These are phyloP conservation scores for Dactylellina leptospora DNA, from an alignment of 2,329 filamentous ascomycete genomes.

Conservation along the genomic window DNA sequence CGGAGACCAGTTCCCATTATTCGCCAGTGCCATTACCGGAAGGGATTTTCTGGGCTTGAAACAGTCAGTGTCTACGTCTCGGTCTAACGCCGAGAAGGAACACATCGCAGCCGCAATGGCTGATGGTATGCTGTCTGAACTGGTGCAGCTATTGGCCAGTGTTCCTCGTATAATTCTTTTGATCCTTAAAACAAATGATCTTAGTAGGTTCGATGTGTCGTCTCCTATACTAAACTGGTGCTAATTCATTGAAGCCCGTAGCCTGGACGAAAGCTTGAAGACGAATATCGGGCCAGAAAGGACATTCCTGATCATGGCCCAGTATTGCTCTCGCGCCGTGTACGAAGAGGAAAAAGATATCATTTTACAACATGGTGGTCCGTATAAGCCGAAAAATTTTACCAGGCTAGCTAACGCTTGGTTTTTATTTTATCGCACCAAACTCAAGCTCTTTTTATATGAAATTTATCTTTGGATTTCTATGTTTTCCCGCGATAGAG, in stretches of 20 bases:
- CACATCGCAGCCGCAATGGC: constrained; percentile 84
- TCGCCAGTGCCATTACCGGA: constrained; percentile 94
- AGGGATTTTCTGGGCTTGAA: constrained; percentile 83
- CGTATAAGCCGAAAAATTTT: constrained; percentile 69
- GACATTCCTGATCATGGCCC: constrained; percentile 73
- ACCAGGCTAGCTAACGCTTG: constrained; percentile 58
- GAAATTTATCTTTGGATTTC: constrained; percentile 30
- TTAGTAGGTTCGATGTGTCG: constrained; percentile 64
- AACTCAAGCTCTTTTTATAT: constrained; percentile 31
- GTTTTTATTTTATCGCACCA: constrained; percentile 25
- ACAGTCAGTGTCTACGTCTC: constrained; percentile 67
- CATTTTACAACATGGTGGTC: constrained; percentile 66
- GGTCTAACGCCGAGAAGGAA: constrained; percentile 81
- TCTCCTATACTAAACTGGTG: constrained; percentile 10
- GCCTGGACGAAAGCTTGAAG: constrained; percentile 87
- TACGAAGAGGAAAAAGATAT: constrained; percentile 72
- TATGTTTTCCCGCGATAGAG: neutral
- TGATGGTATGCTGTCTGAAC: constrained; percentile 85
- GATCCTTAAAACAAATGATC: constrained; percentile 96
- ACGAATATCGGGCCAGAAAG: constrained; percentile 74
- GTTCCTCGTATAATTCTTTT: constrained; percentile 92
- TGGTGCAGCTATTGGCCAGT: constrained; percentile 85
- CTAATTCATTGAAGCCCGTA: constrained; percentile 66
- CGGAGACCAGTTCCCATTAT: constrained; percentile 91
- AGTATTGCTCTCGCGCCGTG: constrained; percentile 74